Evolutionary conservation across 345 rosid species (phyloP), one percentile per base, ranked within the genome.

Genomic region (Aquilaria malaccensis): DNA sequence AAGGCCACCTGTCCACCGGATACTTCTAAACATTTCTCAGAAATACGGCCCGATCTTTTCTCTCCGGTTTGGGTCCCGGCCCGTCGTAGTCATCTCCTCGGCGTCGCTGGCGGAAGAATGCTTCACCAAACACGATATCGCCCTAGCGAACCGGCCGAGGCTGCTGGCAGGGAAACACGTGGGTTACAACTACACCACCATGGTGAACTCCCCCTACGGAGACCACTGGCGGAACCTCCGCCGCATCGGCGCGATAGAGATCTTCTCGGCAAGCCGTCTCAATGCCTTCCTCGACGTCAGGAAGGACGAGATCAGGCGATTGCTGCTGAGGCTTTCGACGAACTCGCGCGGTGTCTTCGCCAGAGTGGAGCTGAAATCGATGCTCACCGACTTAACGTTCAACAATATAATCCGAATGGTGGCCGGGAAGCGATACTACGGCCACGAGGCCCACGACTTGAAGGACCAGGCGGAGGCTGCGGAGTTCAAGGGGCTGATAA

Each of bases 181-280:
- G 0, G 79, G 60, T 41, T 82, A 82, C 65, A 72, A 80, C 64
- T 11, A 60, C 61, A 73, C 82, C 59, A 62, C 71, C 41, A 15
- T 80, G 32, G 52, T 50, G 1, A 2, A 47, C 6, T 61, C 84
- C 0, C 55, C 80, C 12, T 79, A 82, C 54, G 84, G 87, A 0
- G 77, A 78, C 53, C 79, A 76, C 45, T 82, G 90, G 90, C 78
- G 87, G 59, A 85, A 85, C 66, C 83, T 78, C 10, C 84, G 86
- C 51, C 80, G 82, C 56, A 73, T 80, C 30, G 60, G 76, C 32
- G 59, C 78, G 30, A 37, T 71, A 0, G 81, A 80, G 48, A 65
- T 85, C 58, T 73, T 85, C 62, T 76, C 85, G 0, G 22, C 75
- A 0, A 62, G 53, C 49, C 73, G 81, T 31, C 74, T 80, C 5